Percentiles rank a stretch among this genome's conserved stretches.
Evolutionary conservation across 208 protist species (phyloP).

Genomic region (Trypanosoma vivax): DNA sequence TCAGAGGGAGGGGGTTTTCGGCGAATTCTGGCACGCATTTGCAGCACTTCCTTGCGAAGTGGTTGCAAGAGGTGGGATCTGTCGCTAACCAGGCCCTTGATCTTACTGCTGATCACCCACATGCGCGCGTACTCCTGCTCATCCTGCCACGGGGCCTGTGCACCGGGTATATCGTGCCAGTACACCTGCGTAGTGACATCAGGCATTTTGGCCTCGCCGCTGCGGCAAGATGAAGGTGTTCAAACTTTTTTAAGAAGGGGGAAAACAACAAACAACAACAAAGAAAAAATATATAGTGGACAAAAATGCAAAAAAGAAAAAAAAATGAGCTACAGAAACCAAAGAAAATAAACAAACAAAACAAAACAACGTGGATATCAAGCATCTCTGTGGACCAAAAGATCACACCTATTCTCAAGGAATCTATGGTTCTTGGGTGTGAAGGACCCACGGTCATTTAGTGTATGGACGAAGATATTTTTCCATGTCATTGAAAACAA

Average conservation of each 20-base stretch:
- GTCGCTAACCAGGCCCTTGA: background rate
- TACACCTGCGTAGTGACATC: constrained; percentile 23
- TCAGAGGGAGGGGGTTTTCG: background rate
- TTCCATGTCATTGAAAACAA: constrained; percentile 43
- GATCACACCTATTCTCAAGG: too few relatives aligned
- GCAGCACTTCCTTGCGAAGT: background rate
- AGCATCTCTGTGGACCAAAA: background rate
- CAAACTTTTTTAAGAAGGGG: background rate
- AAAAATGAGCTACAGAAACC: background rate
- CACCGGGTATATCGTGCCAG: constrained; percentile 17
- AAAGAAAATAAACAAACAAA: constrained; percentile 1
- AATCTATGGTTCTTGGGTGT: constrained; percentile 1
- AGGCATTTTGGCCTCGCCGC: constrained; percentile 9
- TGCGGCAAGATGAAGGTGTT: background rate
- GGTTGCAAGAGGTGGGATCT: background rate
- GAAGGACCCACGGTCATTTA: background rate
- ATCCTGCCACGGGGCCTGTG: constrained; percentile 12
- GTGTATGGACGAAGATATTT: constrained; percentile 12
- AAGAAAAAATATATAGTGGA: background rate
- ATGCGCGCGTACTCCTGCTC: constrained; percentile 3
- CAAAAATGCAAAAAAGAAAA: background rate
- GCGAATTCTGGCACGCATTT: background rate
- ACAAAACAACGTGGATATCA: background rate
- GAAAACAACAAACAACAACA: background rate
- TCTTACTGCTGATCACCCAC: background rate